Base-by-base conservation (phyloP, 1,284 basidiomycete species). In the Ustilago loliicola region DNA sequence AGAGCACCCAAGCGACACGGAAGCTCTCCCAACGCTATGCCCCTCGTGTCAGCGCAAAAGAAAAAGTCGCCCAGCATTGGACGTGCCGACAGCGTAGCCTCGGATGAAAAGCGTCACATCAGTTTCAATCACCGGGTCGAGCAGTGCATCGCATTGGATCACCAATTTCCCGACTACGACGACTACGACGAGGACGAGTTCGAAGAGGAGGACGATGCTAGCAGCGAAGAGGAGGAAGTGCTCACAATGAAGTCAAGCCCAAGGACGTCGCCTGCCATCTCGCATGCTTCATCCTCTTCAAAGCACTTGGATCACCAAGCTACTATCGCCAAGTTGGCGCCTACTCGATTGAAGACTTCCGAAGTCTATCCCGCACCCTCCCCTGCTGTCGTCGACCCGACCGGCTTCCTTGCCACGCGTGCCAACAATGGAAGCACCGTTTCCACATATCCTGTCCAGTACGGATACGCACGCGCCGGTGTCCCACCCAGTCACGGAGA, bases 81-180 rank as follows among this genome's bases (percentile, higher is more conserved):
- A n/a, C 72, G 77, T 25, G 56, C 72, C 30, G 77, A 79, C 52
- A 79, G 77, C 30, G 38, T 52, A 2, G 53, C 36, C 11, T 70
- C 72, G 6, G 77, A 79, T 2, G 77, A 79, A 17, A 91, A 91
- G 87, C 90, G 91, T 73, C 96, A 98, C 86, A 99, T 99, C 88
- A 93, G 91, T 81, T 99, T 99, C 90, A 98, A 98, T 87, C 96
- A 95, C 1, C 96, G 96, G 83, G 96, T 99, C 42, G 94, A 98
- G 87, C 97, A 98, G 87, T 95, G 92, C 85, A 96, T 99, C 76
- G 93, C 96, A n/a, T 92, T 99, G 83, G 89, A 90, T 51, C 64
- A 73, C 19, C 73, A 80, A 27, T 81, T 79, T 30, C 69, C 70
- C 1, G 69, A 83, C 51, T 82, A 83, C 47, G 81, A 83, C 48